These are phyloP conservation scores for Maudiozyma bulderi DNA, from an alignment of 805 yeast genomes.

Conservation along the genomic window DNA sequence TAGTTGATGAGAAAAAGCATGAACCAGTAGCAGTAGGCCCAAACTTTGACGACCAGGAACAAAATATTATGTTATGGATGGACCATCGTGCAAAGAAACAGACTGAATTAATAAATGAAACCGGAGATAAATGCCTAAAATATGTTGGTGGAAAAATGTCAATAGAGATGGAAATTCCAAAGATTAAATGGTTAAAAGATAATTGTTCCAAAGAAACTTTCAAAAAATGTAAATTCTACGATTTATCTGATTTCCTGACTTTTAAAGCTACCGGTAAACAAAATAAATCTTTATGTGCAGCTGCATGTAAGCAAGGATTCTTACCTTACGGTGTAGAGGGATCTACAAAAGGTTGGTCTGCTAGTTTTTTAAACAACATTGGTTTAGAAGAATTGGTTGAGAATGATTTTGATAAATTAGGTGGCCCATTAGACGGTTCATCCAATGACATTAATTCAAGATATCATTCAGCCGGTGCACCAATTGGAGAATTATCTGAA, in stretches of 20 bases:
- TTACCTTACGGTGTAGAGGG: constrained; percentile 89
- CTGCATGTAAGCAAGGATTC: constrained; percentile 92
- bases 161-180: constrained; percentile 96
- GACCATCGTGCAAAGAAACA: constrained; percentile 89
- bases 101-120: constrained; percentile 70
- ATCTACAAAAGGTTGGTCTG: constrained; percentile 81
- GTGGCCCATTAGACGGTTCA: constrained; percentile 54
- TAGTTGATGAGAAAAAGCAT: constrained; percentile 52
- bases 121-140: constrained; percentile 68
- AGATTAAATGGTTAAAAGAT: constrained; percentile 91
- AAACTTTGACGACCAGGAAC: constrained; percentile 58
- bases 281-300: constrained; percentile 80
- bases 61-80: constrained; percentile 94
- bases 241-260: constrained; percentile 83
- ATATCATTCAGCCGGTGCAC: constrained; percentile 81
- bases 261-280: constrained; percentile 84
- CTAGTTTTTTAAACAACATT: constrained; percentile 57
- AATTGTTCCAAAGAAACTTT: constrained; percentile 59
- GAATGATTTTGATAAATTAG: constrained; percentile 67
- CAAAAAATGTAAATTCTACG: constrained; percentile 67
- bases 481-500: constrained; percentile 61
- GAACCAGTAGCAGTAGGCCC: constrained; percentile 88
- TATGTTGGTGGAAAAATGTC: constrained; percentile 98
- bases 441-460: constrained; percentile 29
- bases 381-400: constrained; percentile 70